Conservation (phyloP, 2,329 filamentous ascomycete species). For the Colletotrichum australisinense region DNA sequence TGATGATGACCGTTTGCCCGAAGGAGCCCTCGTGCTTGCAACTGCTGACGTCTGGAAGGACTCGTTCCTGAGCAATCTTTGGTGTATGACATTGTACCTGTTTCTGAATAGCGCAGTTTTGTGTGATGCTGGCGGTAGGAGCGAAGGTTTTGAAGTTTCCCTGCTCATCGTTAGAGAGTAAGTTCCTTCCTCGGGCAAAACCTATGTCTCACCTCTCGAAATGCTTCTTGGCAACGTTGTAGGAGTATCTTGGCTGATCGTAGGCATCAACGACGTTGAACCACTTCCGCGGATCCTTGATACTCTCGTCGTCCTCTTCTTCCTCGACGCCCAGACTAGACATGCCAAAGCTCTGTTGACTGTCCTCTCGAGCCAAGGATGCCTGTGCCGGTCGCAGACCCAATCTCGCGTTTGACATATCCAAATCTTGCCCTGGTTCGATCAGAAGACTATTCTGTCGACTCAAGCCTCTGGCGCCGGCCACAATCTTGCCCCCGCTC, state of each 20-base stretch:
- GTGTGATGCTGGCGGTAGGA: conserved; percentile 81
- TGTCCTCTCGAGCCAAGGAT: conserved; percentile 66
- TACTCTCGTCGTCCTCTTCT: conserved; percentile 66
- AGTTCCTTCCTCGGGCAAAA: neutral
- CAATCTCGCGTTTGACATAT: conserved; percentile 65
- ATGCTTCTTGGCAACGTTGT: conserved; percentile 86
- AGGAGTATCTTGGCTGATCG: conserved; percentile 83
- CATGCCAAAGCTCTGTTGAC: conserved; percentile 73
- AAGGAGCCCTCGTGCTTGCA: conserved; percentile 65
- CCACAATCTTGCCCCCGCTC: conserved; percentile 80
- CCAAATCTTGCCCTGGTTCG: conserved; percentile 62
- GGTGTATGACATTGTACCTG: conserved; percentile 91
- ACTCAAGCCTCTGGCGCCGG: conserved; percentile 63
- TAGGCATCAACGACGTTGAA: conserved; percentile 86
- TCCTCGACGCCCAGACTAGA: conserved; percentile 64
- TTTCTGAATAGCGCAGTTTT: conserved; percentile 91
- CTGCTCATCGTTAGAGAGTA: conserved; percentile 49
- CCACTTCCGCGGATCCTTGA: conserved; percentile 82
- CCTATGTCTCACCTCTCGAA: conserved; percentile 75
- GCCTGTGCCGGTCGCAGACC: conserved; percentile 60
- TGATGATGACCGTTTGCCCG: conserved; percentile 69
- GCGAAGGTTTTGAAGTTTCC: conserved; percentile 71
- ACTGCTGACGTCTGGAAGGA: conserved; percentile 88
- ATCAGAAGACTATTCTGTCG: conserved; percentile 75
- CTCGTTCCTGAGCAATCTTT: conserved; percentile 91